Conservation (phyloP, 352 stramenopile species). For the Pythium rishiriense region DNA sequence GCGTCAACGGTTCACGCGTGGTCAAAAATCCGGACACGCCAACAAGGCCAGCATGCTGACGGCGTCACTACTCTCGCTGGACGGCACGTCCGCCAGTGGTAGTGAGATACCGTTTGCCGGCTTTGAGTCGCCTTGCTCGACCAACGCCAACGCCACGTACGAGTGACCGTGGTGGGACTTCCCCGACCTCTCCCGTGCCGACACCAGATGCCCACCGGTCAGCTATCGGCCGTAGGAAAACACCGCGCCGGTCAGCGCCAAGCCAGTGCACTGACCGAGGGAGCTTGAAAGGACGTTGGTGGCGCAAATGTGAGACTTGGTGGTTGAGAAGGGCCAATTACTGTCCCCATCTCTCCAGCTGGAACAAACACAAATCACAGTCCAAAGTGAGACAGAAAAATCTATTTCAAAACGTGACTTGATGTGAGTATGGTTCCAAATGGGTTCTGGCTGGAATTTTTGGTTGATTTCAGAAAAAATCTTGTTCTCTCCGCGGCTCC, state of each 20-base stretch:
- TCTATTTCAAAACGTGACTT: neutral
- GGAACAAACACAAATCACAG: neutral
- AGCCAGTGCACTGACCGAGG: no score
- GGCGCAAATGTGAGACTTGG: no score
- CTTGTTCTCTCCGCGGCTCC: neutral
- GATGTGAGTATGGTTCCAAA: neutral
- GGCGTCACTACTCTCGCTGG: slow-evolving; percentile 37
- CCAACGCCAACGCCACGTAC: slow-evolving; percentile 33
- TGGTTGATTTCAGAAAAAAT: neutral
- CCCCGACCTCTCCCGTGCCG: neutral
- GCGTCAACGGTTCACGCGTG: slow-evolving; percentile 33
- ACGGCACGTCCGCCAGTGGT: slow-evolving; percentile 11
- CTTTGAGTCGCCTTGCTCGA: slow-evolving; percentile 24
- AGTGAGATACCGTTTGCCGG: slow-evolving; percentile 4
- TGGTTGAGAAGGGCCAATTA: no score
- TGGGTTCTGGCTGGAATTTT: neutral
- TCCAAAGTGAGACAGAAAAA: neutral
- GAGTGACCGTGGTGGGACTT: neutral
- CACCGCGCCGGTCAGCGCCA: no score
- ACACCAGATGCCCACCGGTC: no score
- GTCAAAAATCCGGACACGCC: slow-evolving; percentile 27
- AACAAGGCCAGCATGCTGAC: slow-evolving; percentile 38
- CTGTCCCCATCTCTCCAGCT: neutral
- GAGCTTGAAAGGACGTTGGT: no score
- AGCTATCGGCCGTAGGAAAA: no score